Evolutionary conservation across 805 yeast genomes (phyloP), one percentile per base, ranked within the genome.

Genomic region (Yarrowia sp.): DNA sequence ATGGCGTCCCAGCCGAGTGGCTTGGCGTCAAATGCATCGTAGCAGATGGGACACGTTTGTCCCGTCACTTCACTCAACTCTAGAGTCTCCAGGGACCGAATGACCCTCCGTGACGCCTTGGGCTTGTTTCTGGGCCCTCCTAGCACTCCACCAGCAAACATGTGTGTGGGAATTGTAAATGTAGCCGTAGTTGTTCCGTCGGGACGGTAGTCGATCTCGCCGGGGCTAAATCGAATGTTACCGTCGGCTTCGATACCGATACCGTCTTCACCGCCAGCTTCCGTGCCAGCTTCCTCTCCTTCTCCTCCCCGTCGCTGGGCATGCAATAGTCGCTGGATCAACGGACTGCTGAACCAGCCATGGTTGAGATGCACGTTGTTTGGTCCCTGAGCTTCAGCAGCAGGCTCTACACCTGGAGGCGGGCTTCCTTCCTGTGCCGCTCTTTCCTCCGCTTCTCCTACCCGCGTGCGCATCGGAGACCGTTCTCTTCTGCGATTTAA

Each of bases 1-100:
- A 58, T 43, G 32, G 51, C 64, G 43, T 58, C 64, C 50, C 51
- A 58, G 18, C 64, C 61, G 15, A 55, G 47, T n/a, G 50, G 50
- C 22, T 43, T 58, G 8, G 43, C 64, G 9, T 32, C 51, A 9
- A 58, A 58, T 33, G 33, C 64, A 8, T 58, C 64, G 51, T 58
- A 58, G 43, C 64, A 58, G 35, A 58, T 58, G 4, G 64, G 64
- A 11, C 64, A 58, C 7, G 11, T 32, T 10, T 43, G 50, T 4
- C 15, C 64, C 4, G 8, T 17, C n/a, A 36, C 43, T 13, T 43
- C 50, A n/a, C 51, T 44, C n/a, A 58, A 33, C 41, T 32, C 35
- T 35, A 58, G 18, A n/a, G 64, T 43, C 42, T 58, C 51, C 17
- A 58, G 64, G 8, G 22, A 43, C 6, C 51, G 42, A 10, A 58